Evolutionary conservation across 805 yeast genomes (phyloP).

Genomic region (Metschnikowia sp.): DNA sequence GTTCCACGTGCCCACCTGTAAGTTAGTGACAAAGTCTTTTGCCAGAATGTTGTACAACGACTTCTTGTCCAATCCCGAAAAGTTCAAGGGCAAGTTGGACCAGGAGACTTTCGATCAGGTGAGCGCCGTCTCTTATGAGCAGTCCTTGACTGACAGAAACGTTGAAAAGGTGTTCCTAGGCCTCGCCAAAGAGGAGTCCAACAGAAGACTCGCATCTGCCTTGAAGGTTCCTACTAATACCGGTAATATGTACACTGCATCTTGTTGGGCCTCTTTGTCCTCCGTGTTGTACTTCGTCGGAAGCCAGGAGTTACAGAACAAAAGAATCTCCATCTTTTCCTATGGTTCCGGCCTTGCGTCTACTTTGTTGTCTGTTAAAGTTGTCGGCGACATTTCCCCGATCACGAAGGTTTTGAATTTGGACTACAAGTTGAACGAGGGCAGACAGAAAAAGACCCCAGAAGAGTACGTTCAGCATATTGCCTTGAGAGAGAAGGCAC

Average conservation of each 20-base stretch:
- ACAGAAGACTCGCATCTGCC: slow-evolving; percentile 73
- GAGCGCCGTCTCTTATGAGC: slow-evolving; percentile 63
- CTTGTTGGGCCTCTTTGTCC: slow-evolving; percentile 81
- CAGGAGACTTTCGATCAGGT: slow-evolving; percentile 51
- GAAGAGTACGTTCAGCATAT: slow-evolving; percentile 78
- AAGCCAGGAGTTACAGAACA: slow-evolving; percentile 67
- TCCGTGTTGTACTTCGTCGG: slow-evolving; percentile 78
- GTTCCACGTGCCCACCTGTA: slow-evolving; percentile 98
- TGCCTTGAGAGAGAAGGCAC: slow-evolving; percentile 83
- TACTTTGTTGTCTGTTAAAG: slow-evolving; percentile 73
- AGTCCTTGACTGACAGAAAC: slow-evolving; percentile 71
- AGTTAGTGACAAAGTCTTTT: slow-evolving; percentile 86
- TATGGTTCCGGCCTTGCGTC: slow-evolving; percentile 98
- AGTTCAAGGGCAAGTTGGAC: slow-evolving; percentile 43
- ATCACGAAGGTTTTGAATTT: slow-evolving; percentile 66
- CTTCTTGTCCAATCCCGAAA: slow-evolving; percentile 65
- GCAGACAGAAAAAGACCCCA: slow-evolving; percentile 69
- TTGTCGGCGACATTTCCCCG: slow-evolving; percentile 74
- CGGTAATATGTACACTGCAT: slow-evolving; percentile 97
- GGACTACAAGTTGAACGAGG: slow-evolving; percentile 57
- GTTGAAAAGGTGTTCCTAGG: slow-evolving; percentile 84
- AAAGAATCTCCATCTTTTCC: slow-evolving; percentile 89
- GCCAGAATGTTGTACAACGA: slow-evolving; percentile 92
- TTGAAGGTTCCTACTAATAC: slow-evolving; percentile 89
- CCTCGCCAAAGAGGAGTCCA: slow-evolving; percentile 64